These are phyloP conservation scores for Bipolaris victoriae DNA, from an alignment of 2,329 filamentous ascomycete genomes.

Conservation along the genomic window DNA sequence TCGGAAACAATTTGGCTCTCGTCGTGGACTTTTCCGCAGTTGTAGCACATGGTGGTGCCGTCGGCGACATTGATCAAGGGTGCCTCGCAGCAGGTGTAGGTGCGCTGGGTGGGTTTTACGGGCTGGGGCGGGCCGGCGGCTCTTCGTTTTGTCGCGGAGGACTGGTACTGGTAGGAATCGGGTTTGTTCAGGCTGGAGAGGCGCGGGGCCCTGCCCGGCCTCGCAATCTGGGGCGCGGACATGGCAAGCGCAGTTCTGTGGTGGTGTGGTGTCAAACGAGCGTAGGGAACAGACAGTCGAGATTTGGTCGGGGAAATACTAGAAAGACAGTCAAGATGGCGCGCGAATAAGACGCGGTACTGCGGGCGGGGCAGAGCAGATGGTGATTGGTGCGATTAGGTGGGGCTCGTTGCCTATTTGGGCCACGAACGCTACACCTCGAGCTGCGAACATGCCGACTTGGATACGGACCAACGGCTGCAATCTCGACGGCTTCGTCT, in stretches of 20 bases:
- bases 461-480: neutral
- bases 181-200: slow-evolving; percentile 34
- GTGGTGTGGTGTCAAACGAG: slow-evolving; percentile 3
- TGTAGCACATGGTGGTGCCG: slow-evolving; percentile 63
- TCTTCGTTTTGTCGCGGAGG: slow-evolving; percentile 29
- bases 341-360: slow-evolving; percentile 20
- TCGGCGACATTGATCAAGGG: slow-evolving; percentile 35
- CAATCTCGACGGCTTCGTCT: neutral
- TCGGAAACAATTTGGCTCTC: slow-evolving; percentile 92
- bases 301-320: slow-evolving; percentile 6
- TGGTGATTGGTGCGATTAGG: slow-evolving; percentile 8
- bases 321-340: slow-evolving; percentile 16
- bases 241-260: slow-evolving; percentile 15
- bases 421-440: slow-evolving; percentile 14
- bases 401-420: neutral
- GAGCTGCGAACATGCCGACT: slow-evolving; percentile 10
- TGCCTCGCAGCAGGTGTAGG: slow-evolving; percentile 36
- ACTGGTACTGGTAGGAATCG: slow-evolving; percentile 24
- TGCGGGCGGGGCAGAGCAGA: slow-evolving; percentile 14
- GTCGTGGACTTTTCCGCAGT: slow-evolving; percentile 82
- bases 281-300: slow-evolving; percentile 7
- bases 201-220: slow-evolving; percentile 25
- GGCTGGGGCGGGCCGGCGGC: slow-evolving; percentile 27
- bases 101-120: slow-evolving; percentile 20
- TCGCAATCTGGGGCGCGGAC: slow-evolving; percentile 28